Evolutionary conservation across 2,329 filamentous ascomycete genomes (phyloP), one percentile per base, ranked within the genome.

Genomic region (Dendrostoma leiphaemia): DNA sequence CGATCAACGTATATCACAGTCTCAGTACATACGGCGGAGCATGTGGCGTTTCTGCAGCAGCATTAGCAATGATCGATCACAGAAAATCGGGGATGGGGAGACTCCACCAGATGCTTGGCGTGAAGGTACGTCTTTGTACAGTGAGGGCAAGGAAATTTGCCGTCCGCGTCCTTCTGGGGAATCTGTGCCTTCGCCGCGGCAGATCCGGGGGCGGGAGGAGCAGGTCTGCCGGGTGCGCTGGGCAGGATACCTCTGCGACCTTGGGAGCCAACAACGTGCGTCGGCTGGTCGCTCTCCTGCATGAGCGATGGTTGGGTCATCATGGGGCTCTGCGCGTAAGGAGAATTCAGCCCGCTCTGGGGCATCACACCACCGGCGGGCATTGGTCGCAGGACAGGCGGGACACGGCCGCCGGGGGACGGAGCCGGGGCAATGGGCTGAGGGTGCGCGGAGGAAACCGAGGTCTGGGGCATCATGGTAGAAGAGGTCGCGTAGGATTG

Each of bases 71-170:
- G 40, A 8, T 4, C 19, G 17, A 13, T 9, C 17, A 13, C 38
- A 17, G 19, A 15, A 26, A 31, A 2, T 10, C 3, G 21, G 28
- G 24, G 28, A 5, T 17, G 26, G n/a, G 3, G 12, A 6, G 15
- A 35, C 5, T 9, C 8, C 13, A 43, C 23, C 12, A 97, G 74
- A 74, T 97, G 94, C 80, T 99, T 97, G 44, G 93, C 89, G 71
- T 97, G 94, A 54, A 97, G 80, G 69, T 99, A 99, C 6, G 92
- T 97, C 80, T 97, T 97, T 65, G 91, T 96, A 76, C 94, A 99
- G 72, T 97, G 92, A 65, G 91, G 91, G 75, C 94, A 99, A 57
- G 94, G 93, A 69, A 95, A 99, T 77, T 97, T 97, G 68, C 94
- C 94, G 70, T 97, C 93, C 8, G 91, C 91, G 71, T 97, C 93